Evolutionary conservation across 176 grass and related monocot genomes (phyloP).

Genomic region (Echinochloa phyllopogon): DNA sequence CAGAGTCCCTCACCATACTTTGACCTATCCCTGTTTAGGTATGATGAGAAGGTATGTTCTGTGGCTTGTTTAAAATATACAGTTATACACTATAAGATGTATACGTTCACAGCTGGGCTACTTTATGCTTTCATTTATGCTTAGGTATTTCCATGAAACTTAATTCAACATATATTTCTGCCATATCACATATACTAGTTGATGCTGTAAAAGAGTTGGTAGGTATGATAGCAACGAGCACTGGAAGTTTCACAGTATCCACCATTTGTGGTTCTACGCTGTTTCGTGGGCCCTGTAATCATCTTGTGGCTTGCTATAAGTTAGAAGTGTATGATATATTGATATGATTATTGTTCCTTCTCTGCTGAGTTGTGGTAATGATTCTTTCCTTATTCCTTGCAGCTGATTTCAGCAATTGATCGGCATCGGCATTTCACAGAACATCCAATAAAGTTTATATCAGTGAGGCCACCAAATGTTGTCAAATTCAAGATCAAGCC

Average conservation of each 20-base stretch:
- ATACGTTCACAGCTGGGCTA: background rate
- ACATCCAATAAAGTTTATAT: constrained; percentile 99
- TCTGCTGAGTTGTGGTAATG: constrained; percentile 5
- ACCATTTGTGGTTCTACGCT: background rate
- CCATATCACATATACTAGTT: background rate
- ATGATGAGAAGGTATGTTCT: constrained; percentile 91
- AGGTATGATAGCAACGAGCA: background rate
- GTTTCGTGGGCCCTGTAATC: background rate
- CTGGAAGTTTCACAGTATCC: constrained; percentile 4
- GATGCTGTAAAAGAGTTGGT: background rate
- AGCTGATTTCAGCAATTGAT: constrained; percentile 93
- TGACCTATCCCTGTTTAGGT: constrained; percentile 93
- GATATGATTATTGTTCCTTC: background rate
- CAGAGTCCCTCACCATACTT: constrained; percentile 98
- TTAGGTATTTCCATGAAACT: background rate
- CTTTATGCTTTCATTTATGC: background rate
- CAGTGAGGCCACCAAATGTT: constrained; percentile 76
- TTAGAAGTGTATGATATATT: background rate
- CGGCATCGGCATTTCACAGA: constrained; percentile 85
- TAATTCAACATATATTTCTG: background rate
- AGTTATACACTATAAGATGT: constrained; percentile 11
- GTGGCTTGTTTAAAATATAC: constrained; percentile 23
- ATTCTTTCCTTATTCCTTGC: constrained; percentile 24
- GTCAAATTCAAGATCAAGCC: constrained; percentile 98
- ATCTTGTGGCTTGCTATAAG: background rate